Evolutionary conservation across 192 early-diverging fungal genomes (phyloP), one percentile per base, ranked within the genome.

Genomic region (Backusella mclennaniae): DNA sequence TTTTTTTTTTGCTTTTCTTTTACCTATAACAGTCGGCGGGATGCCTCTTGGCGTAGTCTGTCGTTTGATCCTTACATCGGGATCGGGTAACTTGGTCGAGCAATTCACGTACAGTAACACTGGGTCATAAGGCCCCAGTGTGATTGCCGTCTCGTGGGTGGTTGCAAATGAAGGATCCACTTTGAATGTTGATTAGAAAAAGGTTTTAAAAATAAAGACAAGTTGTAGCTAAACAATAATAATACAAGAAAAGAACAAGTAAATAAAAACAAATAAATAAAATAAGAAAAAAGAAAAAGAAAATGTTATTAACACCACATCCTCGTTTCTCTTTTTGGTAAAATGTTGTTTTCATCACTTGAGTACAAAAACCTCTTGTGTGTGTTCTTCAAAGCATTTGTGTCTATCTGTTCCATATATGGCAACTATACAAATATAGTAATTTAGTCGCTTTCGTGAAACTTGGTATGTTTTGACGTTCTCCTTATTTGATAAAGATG

Each of bases 11-110:
- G 1, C 4, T 26, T 59, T 59, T 23, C 8, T 2, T 49, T 70
- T 71, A 71, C 69, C 69, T 71, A 71, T 49, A 17, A 71, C 42
- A 1, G 41, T 29, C 0, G 69, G 69, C 5, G 69, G 69, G 41
- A 71, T 71, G 5, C 69, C n/a, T 7, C 4, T 29, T 3, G 69
- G 21, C 0, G 69, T 71, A 3, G 42, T 71, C 6, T 31, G 42
- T 19, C 70, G 33, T 35, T 44, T 39, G 26, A 71, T 49, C 14
- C 12, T 36, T 49, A 71, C 41, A 31, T 26, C 23, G 15, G 39
- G 39, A 26, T 71, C 70, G 2, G 70, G 70, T 44, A 15, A 31
- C 1, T 7, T 31, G 5, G 41, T 31, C 17, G 70, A 49, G 29
- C 70, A 71, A 31, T 71, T 29, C 4, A 71, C 39, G 26, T 49